These are phyloP conservation scores for Mycogone perniciosa DNA, from an alignment of 2,329 filamentous ascomycete species.

Conservation along the genomic window DNA sequence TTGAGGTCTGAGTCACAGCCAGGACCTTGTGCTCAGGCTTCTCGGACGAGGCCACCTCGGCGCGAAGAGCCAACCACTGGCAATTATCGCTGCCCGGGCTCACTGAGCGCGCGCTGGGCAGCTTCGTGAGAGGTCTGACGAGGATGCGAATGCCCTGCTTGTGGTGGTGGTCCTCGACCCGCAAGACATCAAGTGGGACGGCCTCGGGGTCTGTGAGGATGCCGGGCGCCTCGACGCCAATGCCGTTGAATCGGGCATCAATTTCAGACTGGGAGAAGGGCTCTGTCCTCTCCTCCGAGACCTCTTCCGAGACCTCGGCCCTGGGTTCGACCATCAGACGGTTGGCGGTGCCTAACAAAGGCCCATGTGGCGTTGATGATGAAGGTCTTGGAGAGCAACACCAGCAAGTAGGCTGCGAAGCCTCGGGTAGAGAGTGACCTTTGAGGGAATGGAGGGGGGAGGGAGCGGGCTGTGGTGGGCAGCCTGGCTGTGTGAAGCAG, in stretches of 20 bases:
- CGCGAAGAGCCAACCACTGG: slow-evolving; percentile 50
- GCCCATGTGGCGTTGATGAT: slow-evolving; percentile 18
- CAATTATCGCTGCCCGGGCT: slow-evolving; percentile 52
- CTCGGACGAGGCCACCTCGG: slow-evolving; percentile 46
- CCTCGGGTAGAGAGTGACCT: slow-evolving; percentile 1
- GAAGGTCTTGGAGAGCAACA: slow-evolving; percentile 1
- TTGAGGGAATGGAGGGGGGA: slow-evolving; percentile 4
- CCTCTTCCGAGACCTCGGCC: slow-evolving; percentile 30
- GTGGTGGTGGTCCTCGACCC: slow-evolving; percentile 46
- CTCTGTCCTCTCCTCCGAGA: slow-evolving; percentile 49
- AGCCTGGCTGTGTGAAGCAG: not conserved
- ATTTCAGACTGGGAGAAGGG: slow-evolving; percentile 53
- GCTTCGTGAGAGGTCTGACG: slow-evolving; percentile 46
- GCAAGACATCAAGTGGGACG: slow-evolving; percentile 49
- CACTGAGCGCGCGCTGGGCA: slow-evolving; percentile 47
- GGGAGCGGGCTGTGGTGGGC: slow-evolving; percentile 7
- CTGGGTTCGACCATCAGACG: slow-evolving; percentile 41
- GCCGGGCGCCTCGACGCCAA: slow-evolving; percentile 39
- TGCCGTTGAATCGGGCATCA: slow-evolving; percentile 40
- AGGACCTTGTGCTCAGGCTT: slow-evolving; percentile 51
- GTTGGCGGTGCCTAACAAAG: slow-evolving; percentile 15
- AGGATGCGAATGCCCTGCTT: slow-evolving; percentile 52
- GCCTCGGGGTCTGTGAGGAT: slow-evolving; percentile 33
- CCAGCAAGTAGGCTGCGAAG: slow-evolving; percentile 4
- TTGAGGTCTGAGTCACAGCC: slow-evolving; percentile 53